phyloP scores from a whole-genome alignment of 768 basidiomycete genomes.

The Trametes elegans region DNA sequence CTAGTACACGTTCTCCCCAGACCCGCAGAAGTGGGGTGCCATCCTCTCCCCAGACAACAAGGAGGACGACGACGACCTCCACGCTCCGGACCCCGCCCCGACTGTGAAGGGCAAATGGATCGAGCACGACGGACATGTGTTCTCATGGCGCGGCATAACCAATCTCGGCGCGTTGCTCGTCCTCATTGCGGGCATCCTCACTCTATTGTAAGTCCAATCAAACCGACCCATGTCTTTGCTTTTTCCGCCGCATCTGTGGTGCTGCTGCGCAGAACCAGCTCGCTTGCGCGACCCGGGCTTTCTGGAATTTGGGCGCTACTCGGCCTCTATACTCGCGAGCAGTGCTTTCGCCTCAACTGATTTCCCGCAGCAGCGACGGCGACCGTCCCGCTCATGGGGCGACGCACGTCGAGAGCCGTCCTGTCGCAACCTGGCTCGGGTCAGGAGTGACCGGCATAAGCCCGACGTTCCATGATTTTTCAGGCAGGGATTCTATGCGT shows the following conservation, averaged over 20 bases:
- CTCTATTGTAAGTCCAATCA: slow-evolving; percentile 34
- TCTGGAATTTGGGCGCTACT: too few species aligned
- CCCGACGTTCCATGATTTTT: too few species aligned
- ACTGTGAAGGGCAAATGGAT: slow-evolving; percentile 26
- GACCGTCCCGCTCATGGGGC: too few species aligned
- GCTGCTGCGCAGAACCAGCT: too few species aligned
- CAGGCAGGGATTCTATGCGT: too few species aligned
- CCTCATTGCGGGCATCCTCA: slow-evolving; percentile 30
- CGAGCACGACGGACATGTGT: slow-evolving; percentile 35
- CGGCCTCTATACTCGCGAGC: too few species aligned
- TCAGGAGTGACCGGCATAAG: too few species aligned
- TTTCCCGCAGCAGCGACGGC: too few species aligned
- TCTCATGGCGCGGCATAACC: slow-evolving; percentile 37
- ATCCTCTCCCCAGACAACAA: slow-evolving; percentile 29
- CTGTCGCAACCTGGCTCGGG: too few species aligned
- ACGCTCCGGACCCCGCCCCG: slow-evolving; percentile 32
- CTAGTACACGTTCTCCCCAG: slow-evolving; percentile 37
- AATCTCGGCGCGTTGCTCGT: slow-evolving; percentile 42
- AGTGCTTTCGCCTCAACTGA: too few species aligned
- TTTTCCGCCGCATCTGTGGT: background rate
- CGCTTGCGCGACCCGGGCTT: too few species aligned
- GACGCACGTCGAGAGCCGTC: too few species aligned
- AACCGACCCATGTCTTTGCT: background rate
- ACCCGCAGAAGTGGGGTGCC: slow-evolving; percentile 37
- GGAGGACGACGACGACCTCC: slow-evolving; percentile 40